Evolutionary conservation across 2,329 filamentous ascomycete species (phyloP).

Genomic region (Drechslerella coelobrocha): DNA sequence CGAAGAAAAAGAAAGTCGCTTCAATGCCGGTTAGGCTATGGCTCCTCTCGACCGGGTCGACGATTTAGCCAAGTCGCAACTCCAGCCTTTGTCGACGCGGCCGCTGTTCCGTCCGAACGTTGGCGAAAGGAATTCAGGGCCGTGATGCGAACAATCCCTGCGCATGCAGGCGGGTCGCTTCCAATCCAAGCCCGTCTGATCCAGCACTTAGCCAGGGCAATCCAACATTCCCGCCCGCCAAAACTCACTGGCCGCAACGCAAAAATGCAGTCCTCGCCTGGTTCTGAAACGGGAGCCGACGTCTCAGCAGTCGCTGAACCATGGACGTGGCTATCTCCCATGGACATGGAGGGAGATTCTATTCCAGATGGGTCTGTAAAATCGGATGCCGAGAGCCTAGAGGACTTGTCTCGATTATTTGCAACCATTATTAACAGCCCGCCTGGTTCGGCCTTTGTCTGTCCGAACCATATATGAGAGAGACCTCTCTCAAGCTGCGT

Average conservation of each 20-base stretch:
- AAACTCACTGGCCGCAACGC: constrained; percentile 16
- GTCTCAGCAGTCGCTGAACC: constrained; percentile 35
- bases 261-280: constrained; percentile 3
- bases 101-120: too few species aligned
- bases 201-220: constrained; percentile 3
- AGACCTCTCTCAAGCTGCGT: too few species aligned
- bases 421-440: too few species aligned
- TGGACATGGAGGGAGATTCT: too few species aligned
- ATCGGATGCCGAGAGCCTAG: constrained; percentile 22
- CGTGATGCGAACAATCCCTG: constrained; percentile 46
- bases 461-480: not conserved
- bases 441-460: constrained; percentile 40
- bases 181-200: constrained; percentile 21
- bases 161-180: constrained; percentile 35
- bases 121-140: constrained; percentile 35
- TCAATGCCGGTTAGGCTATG: too few species aligned
- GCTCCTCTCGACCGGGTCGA: too few species aligned
- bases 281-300: constrained; percentile 8
- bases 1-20: too few species aligned
- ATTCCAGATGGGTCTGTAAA: too few species aligned
- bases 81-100: too few species aligned
- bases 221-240: constrained; percentile 2
- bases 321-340: not conserved
- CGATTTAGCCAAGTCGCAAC: too few species aligned
- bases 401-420: too few species aligned